Evolutionary conservation across 148 eudicot genomes (phyloP).

Genomic region (Suaeda aralocaspica): DNA sequence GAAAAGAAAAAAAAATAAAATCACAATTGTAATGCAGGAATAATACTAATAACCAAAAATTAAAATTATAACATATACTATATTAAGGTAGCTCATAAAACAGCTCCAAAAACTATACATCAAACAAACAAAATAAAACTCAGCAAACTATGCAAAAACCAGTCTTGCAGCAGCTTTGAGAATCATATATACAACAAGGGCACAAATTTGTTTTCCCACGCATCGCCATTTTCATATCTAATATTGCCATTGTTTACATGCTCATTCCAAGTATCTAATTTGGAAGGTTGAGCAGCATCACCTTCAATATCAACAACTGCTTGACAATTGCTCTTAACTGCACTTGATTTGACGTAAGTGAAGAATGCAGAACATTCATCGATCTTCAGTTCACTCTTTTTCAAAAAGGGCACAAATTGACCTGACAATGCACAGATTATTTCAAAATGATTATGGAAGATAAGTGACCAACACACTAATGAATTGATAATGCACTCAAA

Average conservation of each 20-base stretch:
- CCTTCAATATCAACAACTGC: slow-evolving; percentile 31
- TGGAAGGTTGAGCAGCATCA: slow-evolving; percentile 31
- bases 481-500: background rate
- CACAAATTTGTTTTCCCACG: slow-evolving; percentile 39
- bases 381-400: slow-evolving; percentile 79
- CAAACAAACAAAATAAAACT: too few species aligned
- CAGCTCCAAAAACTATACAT: too few species aligned
- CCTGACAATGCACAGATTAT: slow-evolving; percentile 35
- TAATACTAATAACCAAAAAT: too few species aligned
- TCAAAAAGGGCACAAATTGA: slow-evolving; percentile 45
- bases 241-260: slow-evolving; percentile 28
- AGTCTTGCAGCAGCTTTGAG: too few species aligned
- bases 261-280: slow-evolving; percentile 26
- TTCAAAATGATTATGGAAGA: slow-evolving; percentile 14
- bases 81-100: too few species aligned
- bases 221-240: slow-evolving; percentile 28
- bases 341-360: slow-evolving; percentile 71
- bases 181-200: too few species aligned
- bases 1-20: too few species aligned
- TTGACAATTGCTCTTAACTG: slow-evolving; percentile 38
- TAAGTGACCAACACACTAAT: background rate
- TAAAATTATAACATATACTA: too few species aligned
- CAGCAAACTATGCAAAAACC: too few species aligned
- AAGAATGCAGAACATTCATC: slow-evolving; percentile 97
- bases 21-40: too few species aligned